A percentile compares a stretch with the other conserved stretches of the same genome.
Conservation (phyloP, 257 asterid species). For the Verbascum thapsus region DNA sequence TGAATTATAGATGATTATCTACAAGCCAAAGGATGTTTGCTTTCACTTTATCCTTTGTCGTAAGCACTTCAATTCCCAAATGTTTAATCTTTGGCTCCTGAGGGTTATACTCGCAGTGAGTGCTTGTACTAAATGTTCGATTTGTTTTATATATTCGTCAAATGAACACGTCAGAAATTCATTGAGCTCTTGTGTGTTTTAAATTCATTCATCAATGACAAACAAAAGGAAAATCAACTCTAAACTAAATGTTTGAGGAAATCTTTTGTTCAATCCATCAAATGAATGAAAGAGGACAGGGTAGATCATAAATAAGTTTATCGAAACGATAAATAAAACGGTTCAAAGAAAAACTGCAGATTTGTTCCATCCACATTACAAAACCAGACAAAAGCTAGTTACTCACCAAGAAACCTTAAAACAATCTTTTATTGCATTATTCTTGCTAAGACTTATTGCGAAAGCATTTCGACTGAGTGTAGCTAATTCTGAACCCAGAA, state of each 20-base stretch:
- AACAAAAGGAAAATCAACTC: neutral
- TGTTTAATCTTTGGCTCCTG: no score
- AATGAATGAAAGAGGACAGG: neutral
- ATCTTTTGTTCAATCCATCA: neutral
- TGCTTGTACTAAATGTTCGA: no score
- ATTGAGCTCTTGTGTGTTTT: neutral
- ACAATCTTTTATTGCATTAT: conserved; percentile 34
- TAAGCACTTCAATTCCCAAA: no score
- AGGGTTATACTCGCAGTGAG: no score
- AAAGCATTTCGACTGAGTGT: conserved; percentile 22
- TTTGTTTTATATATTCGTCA: no score
- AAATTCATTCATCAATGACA: neutral
- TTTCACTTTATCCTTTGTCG: no score
- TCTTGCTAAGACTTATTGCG: conserved; percentile 33
- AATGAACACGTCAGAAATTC: no score
- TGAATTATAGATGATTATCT: neutral
- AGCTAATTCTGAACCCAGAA: conserved; percentile 26
- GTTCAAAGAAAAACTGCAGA: conserved; percentile 19
- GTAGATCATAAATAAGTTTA: neutral
- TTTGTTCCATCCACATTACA: conserved; percentile 25
- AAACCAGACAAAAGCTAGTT: conserved; percentile 18
- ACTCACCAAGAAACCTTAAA: conserved; percentile 22
- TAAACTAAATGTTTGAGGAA: no score
- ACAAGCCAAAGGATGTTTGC: neutral
- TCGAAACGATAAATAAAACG: neutral